Percentiles rank a stretch among this genome's conserved stretches.
Conservation (phyloP, 164 flowering plant species). For the Stephania yunnanensis region DNA sequence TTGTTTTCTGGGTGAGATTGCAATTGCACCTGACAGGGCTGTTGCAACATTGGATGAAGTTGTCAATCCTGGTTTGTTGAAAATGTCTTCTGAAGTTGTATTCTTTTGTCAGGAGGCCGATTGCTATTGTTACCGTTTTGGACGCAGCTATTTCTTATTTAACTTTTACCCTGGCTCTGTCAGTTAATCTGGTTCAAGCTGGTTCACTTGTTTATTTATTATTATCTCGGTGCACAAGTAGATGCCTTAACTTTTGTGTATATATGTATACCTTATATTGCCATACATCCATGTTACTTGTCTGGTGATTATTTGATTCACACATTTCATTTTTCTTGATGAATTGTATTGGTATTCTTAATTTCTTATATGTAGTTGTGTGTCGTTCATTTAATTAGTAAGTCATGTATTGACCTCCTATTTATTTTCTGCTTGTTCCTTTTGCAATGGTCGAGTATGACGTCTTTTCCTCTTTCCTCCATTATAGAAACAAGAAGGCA, state of each 20-base stretch:
- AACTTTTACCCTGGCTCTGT: not conserved
- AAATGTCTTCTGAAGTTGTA: not conserved
- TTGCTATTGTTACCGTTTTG: not conserved
- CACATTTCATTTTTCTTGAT: not conserved
- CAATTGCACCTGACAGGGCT: not conserved
- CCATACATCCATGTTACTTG: not conserved
- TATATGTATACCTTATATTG: not conserved
- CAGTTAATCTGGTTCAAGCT: not conserved
- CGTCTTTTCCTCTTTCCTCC: not conserved
- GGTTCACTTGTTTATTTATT: not conserved
- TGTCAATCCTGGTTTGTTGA: not conserved
- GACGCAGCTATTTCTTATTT: not conserved
- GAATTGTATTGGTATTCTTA: not conserved
- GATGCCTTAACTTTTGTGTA: not conserved
- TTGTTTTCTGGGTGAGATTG: slow-evolving; percentile 7
- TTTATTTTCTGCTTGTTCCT: not conserved
- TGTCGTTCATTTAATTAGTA: not conserved
- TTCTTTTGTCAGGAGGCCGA: not conserved
- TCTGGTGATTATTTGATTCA: not conserved
- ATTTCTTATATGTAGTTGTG: not conserved
- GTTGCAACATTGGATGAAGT: not conserved
- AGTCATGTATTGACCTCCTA: not conserved
- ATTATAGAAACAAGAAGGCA: slow-evolving; percentile 43
- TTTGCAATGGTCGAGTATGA: not conserved
- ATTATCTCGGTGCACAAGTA: not conserved